Base-by-base conservation (phyloP, 345 rosid genomes). In the Brassica cretica region DNA sequence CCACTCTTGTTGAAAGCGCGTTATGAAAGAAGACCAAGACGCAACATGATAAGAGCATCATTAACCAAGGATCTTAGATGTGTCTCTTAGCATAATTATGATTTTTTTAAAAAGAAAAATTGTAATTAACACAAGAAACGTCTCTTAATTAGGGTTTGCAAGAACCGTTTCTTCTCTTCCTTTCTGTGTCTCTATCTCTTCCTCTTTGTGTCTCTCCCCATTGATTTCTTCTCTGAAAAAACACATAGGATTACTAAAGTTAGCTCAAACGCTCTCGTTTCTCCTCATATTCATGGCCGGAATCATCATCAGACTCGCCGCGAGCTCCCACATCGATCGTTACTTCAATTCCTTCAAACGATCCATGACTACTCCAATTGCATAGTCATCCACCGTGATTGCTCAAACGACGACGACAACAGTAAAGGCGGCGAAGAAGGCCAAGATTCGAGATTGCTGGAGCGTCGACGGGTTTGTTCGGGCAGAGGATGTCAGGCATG, bases 201-300 rank as follows among this genome's bases (percentile, higher is more conserved):
- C 2, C 24, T 21, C 24, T 21, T 2, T 21, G 24, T 21, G 24
- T 21, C 2, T 21, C 24, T 21, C 24, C 24, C 24, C 2, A 21
- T 21, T 21, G 24, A 21, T 21, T 21, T 21, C 24, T 21, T 21
- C 24, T 21, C 24, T 21, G 24, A 21, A 21, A 86, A 88, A 79
- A 76, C 84, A 86, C 72, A 29, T 78, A 64, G 91, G 93, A 14
- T 81, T 93, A 76, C 90, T 88, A 18, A 91, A 87, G 73, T 78
- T 92, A 71, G 87, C 87, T 5, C 97, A 92, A 70, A 64, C 90
- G 58, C 81, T 94, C 1, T 92, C 98, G 0, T 88, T 88, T 78
- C 62, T 92, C 66, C 87, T 91, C 10, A 87, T 94, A 30, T 94
- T 94, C 70, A 87, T 88, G 7, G 96, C 95, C 0, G 97, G 98